Conservation (phyloP, 208 protist species). For the Acanthamoeba sp. region DNA sequence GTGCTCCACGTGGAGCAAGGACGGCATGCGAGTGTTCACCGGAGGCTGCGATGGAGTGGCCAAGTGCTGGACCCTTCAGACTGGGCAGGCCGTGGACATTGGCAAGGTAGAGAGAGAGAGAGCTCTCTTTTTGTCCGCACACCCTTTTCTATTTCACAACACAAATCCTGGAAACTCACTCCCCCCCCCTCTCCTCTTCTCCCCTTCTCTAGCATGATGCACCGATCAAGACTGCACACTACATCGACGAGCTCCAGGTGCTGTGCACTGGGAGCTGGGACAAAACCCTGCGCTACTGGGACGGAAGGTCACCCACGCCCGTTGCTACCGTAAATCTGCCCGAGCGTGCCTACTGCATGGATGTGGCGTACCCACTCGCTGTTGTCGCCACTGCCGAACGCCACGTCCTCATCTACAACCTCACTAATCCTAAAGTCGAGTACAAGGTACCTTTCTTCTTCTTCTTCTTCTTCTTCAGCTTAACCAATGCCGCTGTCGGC, state of each 20-base stretch:
- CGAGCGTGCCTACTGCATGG: slow-evolving; percentile 84
- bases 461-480: background rate
- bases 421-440: slow-evolving; percentile 59
- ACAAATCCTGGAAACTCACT: too few species aligned
- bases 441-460: slow-evolving; percentile 71
- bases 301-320: slow-evolving; percentile 74
- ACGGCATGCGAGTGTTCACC: slow-evolving; percentile 80
- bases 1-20: slow-evolving; percentile 79
- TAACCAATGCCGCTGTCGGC: too few species aligned
- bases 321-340: slow-evolving; percentile 61
- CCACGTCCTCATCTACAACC: slow-evolving; percentile 80
- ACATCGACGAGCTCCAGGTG: slow-evolving; percentile 75
- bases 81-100: slow-evolving; percentile 71
- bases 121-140: background rate
- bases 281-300: slow-evolving; percentile 88
- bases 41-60: slow-evolving; percentile 80
- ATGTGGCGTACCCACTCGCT: slow-evolving; percentile 69
- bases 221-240: slow-evolving; percentile 80
- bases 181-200: slow-evolving; percentile 9
- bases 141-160: too few species aligned
- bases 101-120: slow-evolving; percentile 33
- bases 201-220: slow-evolving; percentile 75
- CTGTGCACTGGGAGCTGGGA: slow-evolving; percentile 87
- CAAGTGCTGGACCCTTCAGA: slow-evolving; percentile 81
- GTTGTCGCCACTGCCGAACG: slow-evolving; percentile 82